Evolutionary conservation across 805 yeast species (phyloP).

Genomic region (Candida michaelii): DNA sequence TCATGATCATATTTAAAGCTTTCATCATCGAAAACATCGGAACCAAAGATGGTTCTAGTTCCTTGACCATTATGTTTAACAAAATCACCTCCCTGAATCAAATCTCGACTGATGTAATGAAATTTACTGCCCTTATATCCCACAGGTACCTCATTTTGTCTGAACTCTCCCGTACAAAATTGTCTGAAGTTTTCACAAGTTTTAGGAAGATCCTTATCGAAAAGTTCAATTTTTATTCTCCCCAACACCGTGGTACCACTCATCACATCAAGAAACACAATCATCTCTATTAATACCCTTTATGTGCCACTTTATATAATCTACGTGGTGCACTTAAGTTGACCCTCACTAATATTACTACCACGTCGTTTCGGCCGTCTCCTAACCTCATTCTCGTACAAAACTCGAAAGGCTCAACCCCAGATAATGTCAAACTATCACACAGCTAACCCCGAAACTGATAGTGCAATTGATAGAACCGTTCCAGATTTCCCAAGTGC

Average conservation of each 20-base stretch:
- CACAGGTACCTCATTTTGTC: constrained; percentile 58
- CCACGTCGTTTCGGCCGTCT: too few species aligned
- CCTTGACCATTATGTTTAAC: constrained; percentile 81
- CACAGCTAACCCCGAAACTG: constrained; percentile 71
- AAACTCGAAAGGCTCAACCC: constrained; percentile 3
- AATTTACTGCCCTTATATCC: constrained; percentile 84
- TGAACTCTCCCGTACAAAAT: constrained; percentile 73
- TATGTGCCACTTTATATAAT: too few species aligned
- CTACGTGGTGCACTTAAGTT: too few species aligned
- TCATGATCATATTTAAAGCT: constrained; percentile 73
- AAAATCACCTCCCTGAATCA: constrained; percentile 79
- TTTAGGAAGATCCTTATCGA: constrained; percentile 8
- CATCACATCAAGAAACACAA: constrained; percentile 7
- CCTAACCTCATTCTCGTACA: too few species aligned
- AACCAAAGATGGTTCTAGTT: constrained; percentile 82
- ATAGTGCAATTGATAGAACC: constrained; percentile 75
- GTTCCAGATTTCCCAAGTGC: constrained; percentile 82
- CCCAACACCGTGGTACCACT: constrained; percentile 4
- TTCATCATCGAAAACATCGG: constrained; percentile 57
- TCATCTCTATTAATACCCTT: too few species aligned
- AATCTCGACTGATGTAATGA: constrained; percentile 96
- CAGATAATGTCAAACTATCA: constrained; percentile 16
- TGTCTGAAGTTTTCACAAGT: constrained; percentile 82
- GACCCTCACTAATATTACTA: too few species aligned
- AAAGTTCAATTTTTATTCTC: constrained; percentile 60